phyloP scores from a whole-genome alignment of 2,329 filamentous ascomycete species.

The Neospermospora avenae region DNA sequence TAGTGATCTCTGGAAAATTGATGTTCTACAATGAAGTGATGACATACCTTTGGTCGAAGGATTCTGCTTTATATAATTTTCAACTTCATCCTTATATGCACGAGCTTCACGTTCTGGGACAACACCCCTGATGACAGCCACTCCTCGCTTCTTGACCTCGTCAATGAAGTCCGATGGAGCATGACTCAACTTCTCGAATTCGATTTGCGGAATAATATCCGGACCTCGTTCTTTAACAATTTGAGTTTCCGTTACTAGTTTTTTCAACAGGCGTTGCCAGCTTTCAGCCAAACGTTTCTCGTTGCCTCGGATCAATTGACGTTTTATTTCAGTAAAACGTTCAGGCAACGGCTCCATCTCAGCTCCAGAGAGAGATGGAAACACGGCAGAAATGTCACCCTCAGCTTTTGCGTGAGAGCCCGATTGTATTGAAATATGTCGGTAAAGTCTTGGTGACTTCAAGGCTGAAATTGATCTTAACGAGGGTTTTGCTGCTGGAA shows the following conservation, averaged over 20 bases:
- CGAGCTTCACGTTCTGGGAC: slow-evolving; percentile 61
- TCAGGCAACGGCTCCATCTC: slow-evolving; percentile 47
- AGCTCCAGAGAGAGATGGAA: slow-evolving; percentile 54
- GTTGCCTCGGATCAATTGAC: slow-evolving; percentile 47
- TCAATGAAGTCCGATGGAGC: slow-evolving; percentile 16
- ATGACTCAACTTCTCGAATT: slow-evolving; percentile 43
- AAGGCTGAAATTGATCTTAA: not conserved
- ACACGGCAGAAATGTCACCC: slow-evolving; percentile 61
- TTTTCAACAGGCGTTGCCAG: slow-evolving; percentile 47
- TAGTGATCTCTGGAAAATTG: not conserved
- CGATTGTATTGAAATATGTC: slow-evolving; percentile 34
- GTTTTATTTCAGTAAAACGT: slow-evolving; percentile 55
- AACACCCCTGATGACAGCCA: slow-evolving; percentile 60
- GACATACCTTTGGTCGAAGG: slow-evolving; percentile 46
- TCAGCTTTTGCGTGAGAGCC: slow-evolving; percentile 38
- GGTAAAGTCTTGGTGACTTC: slow-evolving; percentile 40
- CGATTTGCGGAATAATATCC: slow-evolving; percentile 50
- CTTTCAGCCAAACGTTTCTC: slow-evolving; percentile 46
- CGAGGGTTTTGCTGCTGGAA: slow-evolving; percentile 5
- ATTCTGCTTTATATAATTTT: slow-evolving; percentile 64
- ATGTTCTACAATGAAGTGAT: not conserved
- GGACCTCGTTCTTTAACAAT: slow-evolving; percentile 44
- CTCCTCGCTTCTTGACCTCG: slow-evolving; percentile 26
- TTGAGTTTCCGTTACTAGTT: slow-evolving; percentile 47
- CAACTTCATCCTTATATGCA: slow-evolving; percentile 60